phyloP scores from a whole-genome alignment of 495 filamentous ascomycete species.

The Daldinia decipiens region DNA sequence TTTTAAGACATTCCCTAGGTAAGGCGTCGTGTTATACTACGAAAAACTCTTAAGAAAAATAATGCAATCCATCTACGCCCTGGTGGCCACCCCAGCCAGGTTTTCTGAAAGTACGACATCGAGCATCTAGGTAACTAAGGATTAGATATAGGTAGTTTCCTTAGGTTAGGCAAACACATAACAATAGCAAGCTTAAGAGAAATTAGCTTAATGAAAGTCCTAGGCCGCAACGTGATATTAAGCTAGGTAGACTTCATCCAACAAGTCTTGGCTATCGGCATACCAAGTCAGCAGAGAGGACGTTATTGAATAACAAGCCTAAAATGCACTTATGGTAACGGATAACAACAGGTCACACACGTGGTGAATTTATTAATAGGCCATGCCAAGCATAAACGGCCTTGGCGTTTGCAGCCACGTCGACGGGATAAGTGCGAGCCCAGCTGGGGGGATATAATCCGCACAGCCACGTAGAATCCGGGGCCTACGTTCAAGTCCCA shows the following conservation, averaged over 20 bases:
- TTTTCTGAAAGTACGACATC: background rate
- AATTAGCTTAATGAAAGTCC: background rate
- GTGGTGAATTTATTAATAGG: constrained; percentile 31
- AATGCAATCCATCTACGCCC: background rate
- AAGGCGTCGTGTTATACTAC: background rate
- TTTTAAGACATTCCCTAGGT: background rate
- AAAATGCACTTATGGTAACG: background rate
- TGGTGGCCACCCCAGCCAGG: background rate
- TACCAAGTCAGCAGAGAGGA: background rate
- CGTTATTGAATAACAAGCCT: background rate
- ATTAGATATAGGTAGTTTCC: background rate
- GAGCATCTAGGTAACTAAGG: background rate
- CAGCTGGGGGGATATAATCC: constrained; percentile 11
- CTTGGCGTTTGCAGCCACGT: constrained; percentile 33
- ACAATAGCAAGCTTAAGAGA: background rate
- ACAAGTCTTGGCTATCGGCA: constrained; percentile 1
- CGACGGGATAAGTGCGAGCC: constrained; percentile 8
- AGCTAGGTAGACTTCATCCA: background rate
- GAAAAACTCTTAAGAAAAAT: background rate
- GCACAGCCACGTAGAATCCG: constrained; percentile 33
- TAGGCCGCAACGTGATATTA: background rate
- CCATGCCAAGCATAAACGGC: constrained; percentile 4
- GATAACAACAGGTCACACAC: constrained; percentile 3
- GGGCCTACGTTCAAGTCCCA: constrained; percentile 6
- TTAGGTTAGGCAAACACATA: background rate